Conservation (phyloP, 306 rosid species). For the Gynostemma pentaphyllum region DNA sequence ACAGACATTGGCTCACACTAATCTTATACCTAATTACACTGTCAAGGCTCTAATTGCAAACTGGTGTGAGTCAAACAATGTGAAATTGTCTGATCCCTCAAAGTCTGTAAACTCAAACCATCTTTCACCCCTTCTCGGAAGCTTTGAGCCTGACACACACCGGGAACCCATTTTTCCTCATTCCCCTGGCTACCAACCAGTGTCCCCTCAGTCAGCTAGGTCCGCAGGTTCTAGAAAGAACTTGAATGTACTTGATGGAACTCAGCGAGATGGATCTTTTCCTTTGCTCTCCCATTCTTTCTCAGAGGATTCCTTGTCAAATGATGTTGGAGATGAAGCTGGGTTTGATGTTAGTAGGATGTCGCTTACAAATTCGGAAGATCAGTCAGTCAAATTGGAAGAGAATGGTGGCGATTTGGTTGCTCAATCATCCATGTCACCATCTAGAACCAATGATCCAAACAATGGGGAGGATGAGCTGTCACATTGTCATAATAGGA, state of each 20-base stretch:
- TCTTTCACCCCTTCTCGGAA: conserved; percentile 29
- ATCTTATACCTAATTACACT: conserved; percentile 87
- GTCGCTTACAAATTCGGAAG: conserved; percentile 3
- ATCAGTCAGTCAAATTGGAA: neutral
- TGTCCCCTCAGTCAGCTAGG: conserved; percentile 10
- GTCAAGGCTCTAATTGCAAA: conserved; percentile 95
- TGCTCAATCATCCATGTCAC: conserved; percentile 10
- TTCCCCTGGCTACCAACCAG: conserved; percentile 5
- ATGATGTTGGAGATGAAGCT: conserved; percentile 7
- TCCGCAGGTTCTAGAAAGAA: conserved; percentile 9
- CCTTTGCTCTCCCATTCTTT: conserved; percentile 6
- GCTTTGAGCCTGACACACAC: conserved; percentile 5
- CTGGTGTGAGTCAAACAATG: conserved; percentile 94
- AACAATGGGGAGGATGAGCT: neutral
- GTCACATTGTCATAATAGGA: conserved; percentile 10
- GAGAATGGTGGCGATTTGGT: neutral
- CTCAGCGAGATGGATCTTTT: conserved; percentile 5
- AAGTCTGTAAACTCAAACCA: conserved; percentile 37
- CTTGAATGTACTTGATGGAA: neutral
- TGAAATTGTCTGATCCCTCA: conserved; percentile 57
- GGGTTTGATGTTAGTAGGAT: conserved; percentile 5
- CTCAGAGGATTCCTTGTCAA: conserved; percentile 7
- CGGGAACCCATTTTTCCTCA: conserved; percentile 10
- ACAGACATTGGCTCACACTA: conserved; percentile 77
- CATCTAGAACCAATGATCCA: conserved; percentile 4